These are phyloP conservation scores for Ploettnerulaceae sp. DNA, from an alignment of 2,329 filamentous ascomycete species.

Conservation along the genomic window DNA sequence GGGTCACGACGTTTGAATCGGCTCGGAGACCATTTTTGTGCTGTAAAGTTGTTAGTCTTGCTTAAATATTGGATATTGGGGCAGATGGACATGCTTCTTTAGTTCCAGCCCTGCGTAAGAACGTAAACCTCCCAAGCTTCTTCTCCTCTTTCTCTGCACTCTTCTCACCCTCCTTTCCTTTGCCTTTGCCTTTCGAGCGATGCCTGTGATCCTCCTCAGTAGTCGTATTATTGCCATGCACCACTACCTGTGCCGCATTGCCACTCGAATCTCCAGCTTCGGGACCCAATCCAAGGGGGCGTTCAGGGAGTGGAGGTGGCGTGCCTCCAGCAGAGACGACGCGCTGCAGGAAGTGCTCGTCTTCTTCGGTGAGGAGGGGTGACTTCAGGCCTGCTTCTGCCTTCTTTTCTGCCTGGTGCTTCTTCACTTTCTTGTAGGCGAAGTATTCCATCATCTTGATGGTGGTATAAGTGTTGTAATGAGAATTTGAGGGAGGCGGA, in stretches of 20 bases:
- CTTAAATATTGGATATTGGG: background rate
- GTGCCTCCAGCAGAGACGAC: constrained; percentile 46
- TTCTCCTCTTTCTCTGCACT: constrained; percentile 33
- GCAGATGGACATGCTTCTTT: constrained; percentile 24
- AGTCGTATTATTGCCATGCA: constrained; percentile 42
- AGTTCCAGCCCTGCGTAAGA: constrained; percentile 30
- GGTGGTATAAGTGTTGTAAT: too few species aligned
- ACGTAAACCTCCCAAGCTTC: constrained; percentile 39
- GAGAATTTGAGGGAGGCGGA: too few species aligned
- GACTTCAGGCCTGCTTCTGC: constrained; percentile 1
- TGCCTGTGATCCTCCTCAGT: constrained; percentile 22
- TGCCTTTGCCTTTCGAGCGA: constrained; percentile 23
- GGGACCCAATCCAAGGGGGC: constrained; percentile 21
- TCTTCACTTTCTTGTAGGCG: constrained; percentile 57
- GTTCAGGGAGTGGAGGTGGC: constrained; percentile 48
- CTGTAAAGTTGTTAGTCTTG: constrained; percentile 35
- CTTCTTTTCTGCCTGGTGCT: constrained; percentile 49
- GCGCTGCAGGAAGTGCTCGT: constrained; percentile 54
- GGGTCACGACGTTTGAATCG: constrained; percentile 35
- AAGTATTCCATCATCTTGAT: constrained; percentile 58
- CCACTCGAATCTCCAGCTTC: constrained; percentile 26
- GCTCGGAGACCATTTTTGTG: constrained; percentile 36
- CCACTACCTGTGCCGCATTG: constrained; percentile 35
- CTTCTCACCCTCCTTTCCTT: constrained; percentile 31
- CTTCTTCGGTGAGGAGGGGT: constrained; percentile 47